A percentile compares a stretch with the other conserved stretches of the same genome.
phyloP scores from a whole-genome alignment of 257 asterid species.

The Perilla frutescens region DNA sequence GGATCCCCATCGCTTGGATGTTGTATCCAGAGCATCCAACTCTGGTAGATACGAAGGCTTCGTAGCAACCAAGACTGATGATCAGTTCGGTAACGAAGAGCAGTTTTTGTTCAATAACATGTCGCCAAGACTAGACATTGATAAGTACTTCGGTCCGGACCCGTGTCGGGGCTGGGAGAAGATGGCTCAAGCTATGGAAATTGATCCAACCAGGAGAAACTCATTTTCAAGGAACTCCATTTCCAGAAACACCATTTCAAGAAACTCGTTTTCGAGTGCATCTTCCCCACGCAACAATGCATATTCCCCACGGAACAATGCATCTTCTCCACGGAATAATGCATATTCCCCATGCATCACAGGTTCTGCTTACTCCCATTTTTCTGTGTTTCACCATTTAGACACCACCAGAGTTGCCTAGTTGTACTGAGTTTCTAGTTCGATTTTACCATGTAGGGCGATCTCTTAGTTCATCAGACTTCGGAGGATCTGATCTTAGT shows the following conservation, averaged over 20 bases:
- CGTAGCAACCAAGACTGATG: conserved; percentile 46
- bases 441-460: neutral
- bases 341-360: conserved; percentile 17
- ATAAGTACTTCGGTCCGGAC: conserved; percentile 95
- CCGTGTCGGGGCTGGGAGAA: conserved; percentile 92
- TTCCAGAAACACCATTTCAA: conserved; percentile 20
- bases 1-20: conserved; percentile 58
- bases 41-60: conserved; percentile 48
- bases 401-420: too few species aligned
- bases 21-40: conserved; percentile 49
- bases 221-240: conserved; percentile 19
- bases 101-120: conserved; percentile 71
- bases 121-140: conserved; percentile 74
- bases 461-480: conserved; percentile 47
- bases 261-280: neutral
- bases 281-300: conserved; percentile 34
- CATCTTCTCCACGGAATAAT: neutral
- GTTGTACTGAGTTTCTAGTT: too few species aligned
- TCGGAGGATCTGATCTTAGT: conserved; percentile 38
- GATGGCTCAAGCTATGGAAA: conserved; percentile 60
- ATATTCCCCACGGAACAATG: neutral
- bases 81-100: conserved; percentile 61
- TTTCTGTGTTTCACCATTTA: neutral
- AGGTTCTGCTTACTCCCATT: conserved; percentile 34
- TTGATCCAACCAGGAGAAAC: conserved; percentile 36